Conservation (phyloP, 768 basidiomycete species). For the Kondoa subrosea region DNA sequence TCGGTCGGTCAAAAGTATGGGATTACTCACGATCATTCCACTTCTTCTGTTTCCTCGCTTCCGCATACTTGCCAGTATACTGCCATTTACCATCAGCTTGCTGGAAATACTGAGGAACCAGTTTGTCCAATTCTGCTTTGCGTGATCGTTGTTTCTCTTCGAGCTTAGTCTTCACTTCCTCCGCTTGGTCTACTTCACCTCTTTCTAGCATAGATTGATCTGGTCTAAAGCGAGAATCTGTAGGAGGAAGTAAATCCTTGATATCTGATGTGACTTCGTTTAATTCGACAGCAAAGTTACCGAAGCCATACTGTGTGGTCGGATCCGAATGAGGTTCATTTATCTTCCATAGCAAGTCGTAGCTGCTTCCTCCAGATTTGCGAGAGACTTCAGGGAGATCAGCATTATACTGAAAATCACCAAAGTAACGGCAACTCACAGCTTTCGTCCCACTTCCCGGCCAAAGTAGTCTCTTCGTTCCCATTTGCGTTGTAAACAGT, state of each 20-base stretch:
- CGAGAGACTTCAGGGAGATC: conserved; percentile 47
- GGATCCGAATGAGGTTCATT: conserved; percentile 41
- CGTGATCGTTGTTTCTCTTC: conserved; percentile 53
- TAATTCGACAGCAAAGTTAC: conserved; percentile 73
- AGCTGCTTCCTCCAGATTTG: conserved; percentile 44
- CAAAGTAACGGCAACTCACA: conserved; percentile 11
- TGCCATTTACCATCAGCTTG: background rate
- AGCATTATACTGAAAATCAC: background rate
- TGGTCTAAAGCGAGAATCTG: conserved; percentile 77
- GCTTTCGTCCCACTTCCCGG: conserved; percentile 74
- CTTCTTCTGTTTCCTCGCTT: background rate
- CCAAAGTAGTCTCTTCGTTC: conserved; percentile 62
- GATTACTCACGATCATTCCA: background rate
- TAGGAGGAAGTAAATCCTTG: conserved; percentile 47
- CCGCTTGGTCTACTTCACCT: conserved; percentile 67
- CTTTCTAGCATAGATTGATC: conserved; percentile 91
- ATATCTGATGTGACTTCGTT: conserved; percentile 45
- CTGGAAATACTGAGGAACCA: background rate
- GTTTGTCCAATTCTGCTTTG: conserved; percentile 10
- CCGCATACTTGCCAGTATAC: background rate
- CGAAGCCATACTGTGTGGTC: conserved; percentile 71
- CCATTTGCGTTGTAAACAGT: conserved; percentile 53
- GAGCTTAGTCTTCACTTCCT: conserved; percentile 55
- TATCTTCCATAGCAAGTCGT: conserved; percentile 41
- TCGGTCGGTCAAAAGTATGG: background rate